Conservation (phyloP, 768 basidiomycete genomes). For the Mrakia frigida region DNA sequence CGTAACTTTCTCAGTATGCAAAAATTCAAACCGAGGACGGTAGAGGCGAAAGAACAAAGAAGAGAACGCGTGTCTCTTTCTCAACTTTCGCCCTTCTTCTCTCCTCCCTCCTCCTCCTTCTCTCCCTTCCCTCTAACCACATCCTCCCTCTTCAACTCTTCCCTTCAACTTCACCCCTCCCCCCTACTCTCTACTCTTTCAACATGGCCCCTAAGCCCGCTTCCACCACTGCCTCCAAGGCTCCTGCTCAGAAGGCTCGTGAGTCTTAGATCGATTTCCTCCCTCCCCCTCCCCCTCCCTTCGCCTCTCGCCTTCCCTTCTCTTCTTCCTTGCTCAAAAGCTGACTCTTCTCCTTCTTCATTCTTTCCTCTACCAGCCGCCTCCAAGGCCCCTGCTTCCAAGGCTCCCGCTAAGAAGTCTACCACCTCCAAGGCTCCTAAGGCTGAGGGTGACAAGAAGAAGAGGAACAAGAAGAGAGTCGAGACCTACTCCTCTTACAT, state of each 20-base stretch:
- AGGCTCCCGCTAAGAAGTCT: slow-evolving; percentile 32
- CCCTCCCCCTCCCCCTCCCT: neutral
- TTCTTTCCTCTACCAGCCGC: slow-evolving; percentile 16
- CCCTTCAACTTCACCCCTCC: slow-evolving; percentile 43
- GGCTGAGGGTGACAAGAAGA: slow-evolving; percentile 33
- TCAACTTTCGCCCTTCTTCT: neutral
- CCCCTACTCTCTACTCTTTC: neutral
- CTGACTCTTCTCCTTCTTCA: no score
- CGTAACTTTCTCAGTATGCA: no score
- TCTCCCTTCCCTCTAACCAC: slow-evolving; percentile 2
- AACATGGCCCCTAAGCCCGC: slow-evolving; percentile 29
- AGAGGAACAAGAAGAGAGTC: slow-evolving; percentile 32
- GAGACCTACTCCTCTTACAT: slow-evolving; percentile 33
- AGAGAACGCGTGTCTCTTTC: neutral
- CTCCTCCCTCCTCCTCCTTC: neutral
- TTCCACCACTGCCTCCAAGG: slow-evolving; percentile 26
- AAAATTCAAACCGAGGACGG: no score
- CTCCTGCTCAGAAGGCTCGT: slow-evolving; percentile 25
- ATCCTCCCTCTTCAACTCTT: neutral
- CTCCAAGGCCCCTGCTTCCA: slow-evolving; percentile 32
- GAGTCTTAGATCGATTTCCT: neutral
- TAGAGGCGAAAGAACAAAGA: neutral
- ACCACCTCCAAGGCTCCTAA: slow-evolving; percentile 30
- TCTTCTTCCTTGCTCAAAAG: neutral
- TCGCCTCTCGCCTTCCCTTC: neutral